Base-by-base conservation (phyloP, 306 rosid genomes). In the Astragalus glycyphyllos region DNA sequence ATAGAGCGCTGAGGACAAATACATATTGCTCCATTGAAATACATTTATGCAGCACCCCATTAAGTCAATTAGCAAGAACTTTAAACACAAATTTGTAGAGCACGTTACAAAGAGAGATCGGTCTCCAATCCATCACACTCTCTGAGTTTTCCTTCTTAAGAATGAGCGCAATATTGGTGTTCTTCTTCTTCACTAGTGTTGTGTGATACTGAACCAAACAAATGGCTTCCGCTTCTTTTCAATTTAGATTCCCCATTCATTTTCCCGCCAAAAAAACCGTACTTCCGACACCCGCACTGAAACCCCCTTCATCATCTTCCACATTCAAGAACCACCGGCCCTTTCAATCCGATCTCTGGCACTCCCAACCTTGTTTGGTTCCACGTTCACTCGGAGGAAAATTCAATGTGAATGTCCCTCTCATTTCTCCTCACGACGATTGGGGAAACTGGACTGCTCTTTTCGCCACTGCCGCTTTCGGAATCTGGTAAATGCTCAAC, bases 361-460 rank as follows among this genome's bases (percentile, higher is more conserved):
- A 50, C 10, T 48, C 34, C 64, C 49, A 67, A 8, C 58, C 72
- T 17, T 13, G 48, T 11, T 37, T 15, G 4, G 60, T 51, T 20
- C 37, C 65, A 49, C 12, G 17, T 4, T 58, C 67, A 2, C 0
- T 78, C 35, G 41, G 67, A 35, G 78, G 86, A 13, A 84, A 80
- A 9, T 72, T 80, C 32, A 85, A 51, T 58, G 54, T 78, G 37
- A 85, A 42, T 62, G 64, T 12, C 14, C 90, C 96, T 46, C 86
- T 90, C 45, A 69, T 90, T 67, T 76, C 92, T 62, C 85, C 95
- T 2, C 72, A 79, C 11, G 97, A 90, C 32, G 80, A 84, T 42
- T 90, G 90, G 95, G 92, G 92, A 59, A 88, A 65, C 76, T 90
- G 90, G 95, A 77, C 90, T 20, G 84, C 79, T 54, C 84, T 88